Evolutionary conservation across 371 early-diverging fungal species (phyloP).

Genomic region (Mortierella sp.): DNA sequence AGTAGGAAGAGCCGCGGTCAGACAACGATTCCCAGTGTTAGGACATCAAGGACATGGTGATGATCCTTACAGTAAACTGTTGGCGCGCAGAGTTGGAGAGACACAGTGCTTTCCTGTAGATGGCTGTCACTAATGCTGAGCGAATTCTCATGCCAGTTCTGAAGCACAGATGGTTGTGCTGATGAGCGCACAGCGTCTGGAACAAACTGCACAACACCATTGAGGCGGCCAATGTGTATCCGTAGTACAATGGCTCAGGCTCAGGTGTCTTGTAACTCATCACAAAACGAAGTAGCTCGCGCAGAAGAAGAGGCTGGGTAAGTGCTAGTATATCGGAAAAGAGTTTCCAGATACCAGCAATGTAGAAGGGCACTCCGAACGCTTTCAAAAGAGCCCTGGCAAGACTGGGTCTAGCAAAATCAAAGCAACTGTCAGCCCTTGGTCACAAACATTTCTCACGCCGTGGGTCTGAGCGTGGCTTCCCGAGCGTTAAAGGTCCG

Average conservation of each 20-base stretch:
- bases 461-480: not conserved
- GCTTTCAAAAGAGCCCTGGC: conserved; percentile 69
- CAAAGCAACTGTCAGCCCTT: no score
- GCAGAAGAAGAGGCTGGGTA: conserved; percentile 86
- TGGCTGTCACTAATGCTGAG: conserved; percentile 84
- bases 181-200: conserved; percentile 91
- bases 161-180: conserved; percentile 89
- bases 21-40: conserved; percentile 87
- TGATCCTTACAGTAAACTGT: conserved; percentile 66
- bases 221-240: conserved; percentile 69
- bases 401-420: conserved; percentile 70
- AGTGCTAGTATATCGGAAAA: conserved; percentile 85
- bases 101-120: conserved; percentile 88
- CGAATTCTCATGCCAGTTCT: conserved; percentile 85
- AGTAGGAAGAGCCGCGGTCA: conserved; percentile 86
- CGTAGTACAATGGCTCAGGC: conserved; percentile 68
- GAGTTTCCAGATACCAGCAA: conserved; percentile 82
- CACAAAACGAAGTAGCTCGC: conserved; percentile 80
- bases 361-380: conserved; percentile 76
- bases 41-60: conserved; percentile 78
- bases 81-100: conserved; percentile 87
- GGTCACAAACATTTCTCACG: not conserved
- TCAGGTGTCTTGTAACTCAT: conserved; percentile 61
- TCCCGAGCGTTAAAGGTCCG: not conserved
- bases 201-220: conserved; percentile 86